Evolutionary conservation across 371 early-diverging fungal genomes (phyloP).

Genomic region (Rhizomucor miehei): DNA sequence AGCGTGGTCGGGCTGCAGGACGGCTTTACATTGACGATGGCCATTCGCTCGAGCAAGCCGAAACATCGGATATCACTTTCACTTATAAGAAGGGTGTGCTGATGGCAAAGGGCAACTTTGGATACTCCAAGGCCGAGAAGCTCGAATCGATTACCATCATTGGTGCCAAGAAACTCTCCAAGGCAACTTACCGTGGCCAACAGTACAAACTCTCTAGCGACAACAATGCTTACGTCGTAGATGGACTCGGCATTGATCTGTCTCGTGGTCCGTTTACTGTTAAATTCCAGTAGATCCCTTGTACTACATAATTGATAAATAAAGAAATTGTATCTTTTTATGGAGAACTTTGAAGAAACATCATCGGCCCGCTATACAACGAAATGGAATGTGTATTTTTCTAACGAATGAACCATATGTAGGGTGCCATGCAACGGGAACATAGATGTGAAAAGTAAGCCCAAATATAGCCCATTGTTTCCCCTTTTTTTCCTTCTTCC

Average conservation of each 20-base stretch:
- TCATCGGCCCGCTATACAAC: too few relatives aligned
- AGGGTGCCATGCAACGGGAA: too few relatives aligned
- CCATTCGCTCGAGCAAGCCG: conserved; percentile 31
- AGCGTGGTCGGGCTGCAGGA: conserved; percentile 37
- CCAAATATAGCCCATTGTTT: too few relatives aligned
- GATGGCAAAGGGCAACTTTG: conserved; percentile 26
- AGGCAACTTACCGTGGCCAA: neutral
- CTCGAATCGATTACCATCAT: conserved; percentile 14
- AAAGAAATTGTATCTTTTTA: too few relatives aligned
- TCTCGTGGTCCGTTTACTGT: neutral
- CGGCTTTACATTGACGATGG: conserved; percentile 61
- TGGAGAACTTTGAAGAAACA: too few relatives aligned
- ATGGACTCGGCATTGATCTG: conserved; percentile 3
- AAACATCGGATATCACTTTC: conserved; percentile 27
- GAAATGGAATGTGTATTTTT: too few relatives aligned
- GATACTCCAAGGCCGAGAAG: conserved; percentile 22
- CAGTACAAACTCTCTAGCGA: neutral
- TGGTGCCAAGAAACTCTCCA: neutral
- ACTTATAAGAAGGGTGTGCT: conserved; percentile 23
- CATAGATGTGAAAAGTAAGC: too few relatives aligned
- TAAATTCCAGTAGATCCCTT: neutral
- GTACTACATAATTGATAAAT: neutral
- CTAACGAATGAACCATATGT: too few relatives aligned
- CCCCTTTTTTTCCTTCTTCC: too few relatives aligned
- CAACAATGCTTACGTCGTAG: conserved; percentile 1